Evolutionary conservation across 164 flowering plant genomes (phyloP).

Genomic region (Aristolochia californica): DNA sequence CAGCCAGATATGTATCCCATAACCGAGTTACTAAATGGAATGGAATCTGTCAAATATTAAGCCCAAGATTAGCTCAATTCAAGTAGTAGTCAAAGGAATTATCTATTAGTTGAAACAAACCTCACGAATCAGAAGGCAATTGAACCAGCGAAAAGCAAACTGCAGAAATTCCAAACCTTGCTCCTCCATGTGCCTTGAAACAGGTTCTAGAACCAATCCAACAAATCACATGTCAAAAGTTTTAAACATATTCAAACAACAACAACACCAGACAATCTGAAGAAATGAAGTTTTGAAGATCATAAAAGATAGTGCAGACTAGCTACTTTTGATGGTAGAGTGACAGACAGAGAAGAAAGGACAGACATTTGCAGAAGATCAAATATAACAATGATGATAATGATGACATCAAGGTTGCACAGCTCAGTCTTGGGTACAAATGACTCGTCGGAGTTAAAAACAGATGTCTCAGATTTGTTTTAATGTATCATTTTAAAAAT

Average conservation of each 20-base stretch:
- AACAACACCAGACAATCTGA: neutral
- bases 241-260: neutral
- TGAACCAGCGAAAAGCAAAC: conserved; percentile 99
- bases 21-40: conserved; percentile 87
- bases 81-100: neutral
- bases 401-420: too few relatives aligned
- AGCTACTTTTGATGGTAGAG: too few relatives aligned
- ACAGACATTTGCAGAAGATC: too few relatives aligned
- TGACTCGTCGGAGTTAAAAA: too few relatives aligned
- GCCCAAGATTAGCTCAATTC: conserved; percentile 1
- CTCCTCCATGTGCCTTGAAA: conserved; percentile 89
- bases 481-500: too few relatives aligned
- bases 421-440: too few relatives aligned
- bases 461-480: too few relatives aligned
- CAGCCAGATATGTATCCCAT: conserved; percentile 99
- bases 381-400: too few relatives aligned
- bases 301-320: too few relatives aligned
- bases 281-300: too few relatives aligned
- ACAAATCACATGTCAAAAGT: neutral
- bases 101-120: conserved; percentile 24
- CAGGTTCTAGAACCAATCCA: conserved; percentile 52
- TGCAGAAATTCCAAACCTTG: conserved; percentile 98
- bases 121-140: conserved; percentile 98
- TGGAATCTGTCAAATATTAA: conserved; percentile 44
- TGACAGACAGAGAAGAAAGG: too few relatives aligned